Evolutionary conservation across 1,284 basidiomycete species (phyloP), one percentile per base, ranked within the genome.

Genomic region (Taiwanofungus camphoratus): DNA sequence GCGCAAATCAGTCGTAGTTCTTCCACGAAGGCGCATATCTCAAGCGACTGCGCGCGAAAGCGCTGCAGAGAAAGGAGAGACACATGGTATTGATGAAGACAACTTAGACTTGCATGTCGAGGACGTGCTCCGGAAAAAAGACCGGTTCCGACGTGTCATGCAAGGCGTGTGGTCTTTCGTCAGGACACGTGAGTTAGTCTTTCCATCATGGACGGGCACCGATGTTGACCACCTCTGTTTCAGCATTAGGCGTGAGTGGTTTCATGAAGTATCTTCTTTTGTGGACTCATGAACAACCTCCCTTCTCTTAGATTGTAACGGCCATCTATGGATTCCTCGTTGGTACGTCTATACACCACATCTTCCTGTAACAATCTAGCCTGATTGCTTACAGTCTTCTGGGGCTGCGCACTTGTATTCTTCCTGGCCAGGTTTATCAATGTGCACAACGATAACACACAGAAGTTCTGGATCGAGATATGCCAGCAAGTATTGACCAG

Each of bases 151-250:
- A 42, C 70, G 82, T 8, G 79, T 74, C 0, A 63, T 87, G 55
- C 69, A 71, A 51, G 89, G 90, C 5, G 68, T 92, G 2, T 90
- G 88, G 87, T 76, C 82, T 1, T 93, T 89, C 56, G 62, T 92
- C 47, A 90, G 87, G 67, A 93, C 90, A 44, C 83, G 82, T 85
- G 60, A 50, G 78, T 55, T 20, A 33, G 27, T 37, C 27, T 42
- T 23, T 30, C 24, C 15, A 33, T 33, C 7, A 33, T 18, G 15
- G 7, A 16, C 31, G 8, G 13, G 26, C 13, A 27, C 13, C 13
- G n/a, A n/a, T n/a, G 21, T 26, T 29, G 2, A 48, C 39, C 12
- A n/a, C 36, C 32, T 2, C 26, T 12, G 15, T 18, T 24, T 9
- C 31, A 52, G 51, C 53, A 16, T 43, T 54, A 15, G 53, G 53